These are phyloP conservation scores for Globisporangium emineosum DNA, from an alignment of 352 stramenopile genomes.

Conservation along the genomic window DNA sequence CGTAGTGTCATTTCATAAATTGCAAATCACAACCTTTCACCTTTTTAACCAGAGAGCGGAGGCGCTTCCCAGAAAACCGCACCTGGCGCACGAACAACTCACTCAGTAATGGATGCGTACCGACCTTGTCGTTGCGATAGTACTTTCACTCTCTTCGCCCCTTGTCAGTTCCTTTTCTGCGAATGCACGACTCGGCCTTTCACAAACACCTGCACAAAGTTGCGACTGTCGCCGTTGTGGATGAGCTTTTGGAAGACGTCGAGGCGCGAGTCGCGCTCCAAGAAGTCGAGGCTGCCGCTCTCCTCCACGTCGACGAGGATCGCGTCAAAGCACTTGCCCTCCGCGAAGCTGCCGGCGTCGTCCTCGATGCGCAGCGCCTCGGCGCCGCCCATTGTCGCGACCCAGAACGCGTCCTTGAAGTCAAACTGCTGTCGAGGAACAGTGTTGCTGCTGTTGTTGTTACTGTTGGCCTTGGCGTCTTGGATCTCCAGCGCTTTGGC, in stretches of 20 bases:
- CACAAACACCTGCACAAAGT: conserved; percentile 78
- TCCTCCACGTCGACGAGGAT: conserved; percentile 62
- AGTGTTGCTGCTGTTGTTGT: background rate
- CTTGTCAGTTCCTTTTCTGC: background rate
- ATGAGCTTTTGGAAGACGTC: conserved; percentile 85
- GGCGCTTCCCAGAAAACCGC: background rate
- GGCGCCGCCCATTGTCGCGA: conserved; percentile 86
- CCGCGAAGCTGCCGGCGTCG: conserved; percentile 73
- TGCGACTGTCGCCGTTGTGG: conserved; percentile 83
- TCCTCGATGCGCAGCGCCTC: conserved; percentile 63
- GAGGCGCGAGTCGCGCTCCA: conserved; percentile 29
- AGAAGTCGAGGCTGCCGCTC: conserved; percentile 53
- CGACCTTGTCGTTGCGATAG: background rate
- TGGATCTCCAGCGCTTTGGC: conserved; percentile 56
- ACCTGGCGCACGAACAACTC: too few species aligned
- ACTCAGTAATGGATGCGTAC: too few species aligned
- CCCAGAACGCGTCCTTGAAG: conserved; percentile 84
- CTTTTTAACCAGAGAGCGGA: background rate
- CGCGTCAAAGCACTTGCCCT: conserved; percentile 85
- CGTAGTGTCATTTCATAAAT: background rate
- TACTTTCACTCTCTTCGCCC: background rate
- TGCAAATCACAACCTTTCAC: background rate
- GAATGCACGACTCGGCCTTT: conserved; percentile 40
- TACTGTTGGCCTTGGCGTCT: conserved; percentile 17
- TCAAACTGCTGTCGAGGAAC: conserved; percentile 28